Base-by-base conservation (phyloP, 129 eudicot species). In the Cynara cardunculus region DNA sequence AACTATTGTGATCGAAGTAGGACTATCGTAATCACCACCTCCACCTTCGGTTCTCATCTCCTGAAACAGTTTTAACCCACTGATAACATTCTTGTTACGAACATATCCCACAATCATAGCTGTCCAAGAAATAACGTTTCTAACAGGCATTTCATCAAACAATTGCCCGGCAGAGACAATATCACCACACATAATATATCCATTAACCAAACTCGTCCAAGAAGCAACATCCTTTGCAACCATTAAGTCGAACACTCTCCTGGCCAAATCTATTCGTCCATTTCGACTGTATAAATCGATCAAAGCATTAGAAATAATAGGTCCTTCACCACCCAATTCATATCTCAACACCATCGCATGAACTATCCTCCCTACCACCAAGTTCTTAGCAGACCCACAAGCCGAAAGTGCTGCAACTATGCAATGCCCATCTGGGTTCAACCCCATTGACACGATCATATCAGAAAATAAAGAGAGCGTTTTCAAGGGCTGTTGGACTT, bases 71-170 rank as follows among this genome's bases (percentile, higher is more conserved):
- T 83, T 79, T 78, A 90, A 68, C 25, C 84, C 92, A 84, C 76
- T 27, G 5, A 88, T 49, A 6, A 89, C 73, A 18, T 76, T 72
- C 79, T 84, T 84, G 22, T 39, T 77, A 37, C 90, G 84, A 10
- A 86, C 81, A 74, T 41, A 71, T 22, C 92, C 92, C 73, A 86
- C 92, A 71, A 88, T 84, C 92, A 88, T 86, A 1, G 86, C 82
- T 2, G 92, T 88, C 92, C 92, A 88, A 46, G 92, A 86, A 71
- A 89, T 70, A 16, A 72, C 87, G 56, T 89, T 86, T 79, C 91
- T 80, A 0, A 73, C 68, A 3, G 89, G 88, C 87, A 89, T 87
- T 82, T 85, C 74, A 73, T 85, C 87, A 71, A 88, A 87, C 78
- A 90, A 25, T 2, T 46, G 69, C 59, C 81, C 69, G 2, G 90